phyloP scores from a whole-genome alignment of 2,329 filamentous ascomycete genomes.

The Leptographium wingfieldii region DNA sequence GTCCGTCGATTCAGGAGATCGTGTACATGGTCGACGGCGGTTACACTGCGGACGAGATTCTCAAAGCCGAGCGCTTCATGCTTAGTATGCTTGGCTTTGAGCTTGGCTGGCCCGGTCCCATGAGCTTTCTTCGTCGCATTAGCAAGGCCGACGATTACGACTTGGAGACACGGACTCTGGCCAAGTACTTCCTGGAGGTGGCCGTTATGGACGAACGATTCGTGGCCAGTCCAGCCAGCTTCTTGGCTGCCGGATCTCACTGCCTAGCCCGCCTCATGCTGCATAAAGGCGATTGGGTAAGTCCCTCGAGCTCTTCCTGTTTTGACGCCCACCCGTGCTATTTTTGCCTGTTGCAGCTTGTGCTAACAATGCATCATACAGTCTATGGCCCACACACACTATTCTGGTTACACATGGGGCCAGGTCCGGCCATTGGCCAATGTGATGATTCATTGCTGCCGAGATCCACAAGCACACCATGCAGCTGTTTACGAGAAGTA shows the following conservation, averaged over 20 bases:
- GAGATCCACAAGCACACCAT: constrained; percentile 70
- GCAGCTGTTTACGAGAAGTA: constrained; percentile 86
- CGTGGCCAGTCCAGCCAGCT: constrained; percentile 82
- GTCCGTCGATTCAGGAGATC: constrained; percentile 87
- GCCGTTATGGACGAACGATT: constrained; percentile 98
- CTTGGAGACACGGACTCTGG: constrained; percentile 82
- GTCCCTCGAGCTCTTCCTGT: background rate
- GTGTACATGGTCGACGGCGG: constrained; percentile 96
- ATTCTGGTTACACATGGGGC: constrained; percentile 80
- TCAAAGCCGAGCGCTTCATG: constrained; percentile 98
- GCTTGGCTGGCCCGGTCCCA: constrained; percentile 94
- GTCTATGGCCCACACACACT: constrained; percentile 76
- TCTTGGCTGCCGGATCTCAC: constrained; percentile 80
- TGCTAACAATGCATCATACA: constrained; percentile 21
- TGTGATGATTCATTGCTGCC: constrained; percentile 79
- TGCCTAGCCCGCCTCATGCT: constrained; percentile 83
- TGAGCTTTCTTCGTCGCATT: constrained; percentile 93
- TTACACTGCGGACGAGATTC: constrained; percentile 80
- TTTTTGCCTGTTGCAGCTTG: background rate
- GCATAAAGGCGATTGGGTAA: constrained; percentile 85
- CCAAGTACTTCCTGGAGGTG: constrained; percentile 95
- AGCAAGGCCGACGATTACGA: constrained; percentile 99
- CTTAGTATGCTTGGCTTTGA: constrained; percentile 92
- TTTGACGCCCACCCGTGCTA: constrained; percentile 22
- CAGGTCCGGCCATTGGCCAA: constrained; percentile 69